Conservation (phyloP, 768 basidiomycete species). For the Kondoa subrosea region DNA sequence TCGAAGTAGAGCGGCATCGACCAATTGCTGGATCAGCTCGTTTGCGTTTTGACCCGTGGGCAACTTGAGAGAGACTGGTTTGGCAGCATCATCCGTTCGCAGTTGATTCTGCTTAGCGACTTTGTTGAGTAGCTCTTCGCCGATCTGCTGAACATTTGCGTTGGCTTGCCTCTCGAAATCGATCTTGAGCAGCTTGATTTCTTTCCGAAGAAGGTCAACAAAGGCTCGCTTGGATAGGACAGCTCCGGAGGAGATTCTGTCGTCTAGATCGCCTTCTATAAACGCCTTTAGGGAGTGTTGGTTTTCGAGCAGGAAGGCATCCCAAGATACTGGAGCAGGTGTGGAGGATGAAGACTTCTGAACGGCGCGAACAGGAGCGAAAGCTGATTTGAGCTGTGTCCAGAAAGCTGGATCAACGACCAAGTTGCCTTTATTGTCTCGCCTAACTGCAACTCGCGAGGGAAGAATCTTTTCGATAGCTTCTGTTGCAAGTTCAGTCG, state of each 20-base stretch:
- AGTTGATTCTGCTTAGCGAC: slow-evolving; percentile 19
- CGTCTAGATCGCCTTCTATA: slow-evolving; percentile 29
- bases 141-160: slow-evolving; percentile 25
- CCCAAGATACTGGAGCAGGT: slow-evolving; percentile 22
- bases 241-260: slow-evolving; percentile 25
- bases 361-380: slow-evolving; percentile 19
- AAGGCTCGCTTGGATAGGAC: slow-evolving; percentile 31
- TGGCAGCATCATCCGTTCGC: neutral
- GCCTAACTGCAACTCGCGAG: slow-evolving; percentile 31
- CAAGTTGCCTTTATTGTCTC: slow-evolving; percentile 26
- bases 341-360: neutral
- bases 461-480: slow-evolving; percentile 34
- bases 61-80: slow-evolving; percentile 30
- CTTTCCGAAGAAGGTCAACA: slow-evolving; percentile 31
- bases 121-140: slow-evolving; percentile 24
- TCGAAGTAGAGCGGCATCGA: slow-evolving; percentile 54
- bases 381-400: slow-evolving; percentile 33
- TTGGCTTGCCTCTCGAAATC: slow-evolving; percentile 24
- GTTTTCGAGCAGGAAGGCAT: slow-evolving; percentile 29
- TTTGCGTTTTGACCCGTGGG: slow-evolving; percentile 59
- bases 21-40: slow-evolving; percentile 52
- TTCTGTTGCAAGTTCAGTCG: slow-evolving; percentile 25
- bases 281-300: slow-evolving; percentile 30
- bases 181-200: slow-evolving; percentile 29
- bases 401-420: slow-evolving; percentile 36